Evolutionary conservation across 805 yeast species (phyloP), one percentile per base, ranked within the genome.

Genomic region (Blastobotrys robertii): DNA sequence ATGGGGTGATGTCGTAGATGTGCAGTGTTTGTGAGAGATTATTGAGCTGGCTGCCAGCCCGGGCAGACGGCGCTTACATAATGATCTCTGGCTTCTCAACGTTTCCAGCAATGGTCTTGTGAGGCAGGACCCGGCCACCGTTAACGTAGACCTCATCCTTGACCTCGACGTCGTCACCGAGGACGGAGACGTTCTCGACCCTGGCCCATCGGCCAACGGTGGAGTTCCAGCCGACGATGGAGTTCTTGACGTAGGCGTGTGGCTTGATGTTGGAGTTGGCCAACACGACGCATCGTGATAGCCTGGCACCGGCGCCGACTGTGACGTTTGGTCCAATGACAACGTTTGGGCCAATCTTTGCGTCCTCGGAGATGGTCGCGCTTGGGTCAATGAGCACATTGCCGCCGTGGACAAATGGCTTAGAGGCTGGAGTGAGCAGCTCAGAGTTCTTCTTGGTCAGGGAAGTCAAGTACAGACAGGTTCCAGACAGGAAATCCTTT

Each of bases 81-180:
- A 92, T 92, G 74, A 92, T 92, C 60, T 95, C 83, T 64, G 95
- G 97, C 69, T 83, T 80, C 77, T 94, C 97, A 66, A 92, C 95
- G 67, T 92, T 92, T 54, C 87, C 76, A 52, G 95, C 82, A 67
- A 92, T 90, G 50, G 95, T 75, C 77, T 92, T 92, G 79, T 92
- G 98, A 56, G 99, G 99, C 64, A 92, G 79, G 54, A 92, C 97
- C 68, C 92, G 87, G 71, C 97, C 99, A 69, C 99, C 99, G 70
- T 92, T 92, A 60, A 92, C 94, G 77, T 92, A 92, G 66, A 92
- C 77, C 76, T 90, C 99, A 66, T 92, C 97, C 74, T 90, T 86
- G 65, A 92, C 86, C 66, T 88, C 94, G 54, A 92, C 99, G 57
- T 92, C 99, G 68, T 92, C 99, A 73, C 98, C 99, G 61, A 92